Evolutionary conservation across 768 basidiomycete species (phyloP).

Genomic region (Suillus bovinus): DNA sequence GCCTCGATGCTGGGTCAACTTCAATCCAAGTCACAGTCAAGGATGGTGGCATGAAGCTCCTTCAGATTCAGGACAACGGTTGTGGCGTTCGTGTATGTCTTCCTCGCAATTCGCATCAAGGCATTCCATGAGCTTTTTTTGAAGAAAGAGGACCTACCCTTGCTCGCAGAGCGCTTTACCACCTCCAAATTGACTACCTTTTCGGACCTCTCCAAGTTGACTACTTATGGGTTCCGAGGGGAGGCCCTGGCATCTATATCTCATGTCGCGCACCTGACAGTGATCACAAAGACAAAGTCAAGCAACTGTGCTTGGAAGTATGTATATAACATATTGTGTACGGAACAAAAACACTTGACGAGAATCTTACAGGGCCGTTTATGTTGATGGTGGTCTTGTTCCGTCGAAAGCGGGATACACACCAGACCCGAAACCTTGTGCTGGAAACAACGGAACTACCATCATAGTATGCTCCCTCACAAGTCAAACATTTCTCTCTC

Average conservation of each 20-base stretch:
- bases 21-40: constrained; percentile 87
- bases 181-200: constrained; percentile 91
- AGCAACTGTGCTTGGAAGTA: constrained; percentile 94
- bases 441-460: constrained; percentile 93
- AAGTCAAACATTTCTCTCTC: not conserved
- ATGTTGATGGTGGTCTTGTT: constrained; percentile 74
- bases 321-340: constrained; percentile 30
- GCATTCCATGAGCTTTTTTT: not conserved
- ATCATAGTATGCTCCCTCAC: constrained; percentile 60
- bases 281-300: constrained; percentile 85
- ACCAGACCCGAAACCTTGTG: constrained; percentile 82
- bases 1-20: constrained; percentile 89
- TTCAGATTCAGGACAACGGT: constrained; percentile 97
- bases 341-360: constrained; percentile 2
- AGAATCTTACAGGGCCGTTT: constrained; percentile 61
- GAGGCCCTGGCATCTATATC: constrained; percentile 97
- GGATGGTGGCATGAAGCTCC: constrained; percentile 92
- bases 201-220: constrained; percentile 79
- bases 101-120: not conserved
- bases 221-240: constrained; percentile 95
- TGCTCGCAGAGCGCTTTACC: constrained; percentile 93
- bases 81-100: constrained; percentile 83
- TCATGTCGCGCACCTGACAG: constrained; percentile 85
- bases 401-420: constrained; percentile 70
- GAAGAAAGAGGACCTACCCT: constrained; percentile 84